These are phyloP conservation scores for Fusarium piperis DNA, from an alignment of 2,329 filamentous ascomycete species.

Conservation along the genomic window DNA sequence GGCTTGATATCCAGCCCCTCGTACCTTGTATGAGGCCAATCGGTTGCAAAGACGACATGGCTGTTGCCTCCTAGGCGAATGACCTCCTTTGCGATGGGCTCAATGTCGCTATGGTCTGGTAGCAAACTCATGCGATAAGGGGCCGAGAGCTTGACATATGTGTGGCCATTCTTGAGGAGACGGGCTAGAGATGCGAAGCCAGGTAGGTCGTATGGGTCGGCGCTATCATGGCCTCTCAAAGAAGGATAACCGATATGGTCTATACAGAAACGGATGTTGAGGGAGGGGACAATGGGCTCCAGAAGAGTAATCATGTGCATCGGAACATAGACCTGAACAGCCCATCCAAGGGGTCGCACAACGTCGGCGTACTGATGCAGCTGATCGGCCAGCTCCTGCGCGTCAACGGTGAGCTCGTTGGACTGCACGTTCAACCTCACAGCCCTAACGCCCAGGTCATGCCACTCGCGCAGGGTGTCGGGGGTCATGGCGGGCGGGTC, in stretches of 20 bases:
- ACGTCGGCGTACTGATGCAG: slow-evolving; percentile 60
- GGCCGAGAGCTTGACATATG: slow-evolving; percentile 68
- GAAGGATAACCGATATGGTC: slow-evolving; percentile 67
- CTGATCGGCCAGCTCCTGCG: slow-evolving; percentile 51
- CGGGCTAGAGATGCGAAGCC: slow-evolving; percentile 52
- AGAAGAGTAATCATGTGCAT: slow-evolving; percentile 60
- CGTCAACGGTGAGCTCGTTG: slow-evolving; percentile 53
- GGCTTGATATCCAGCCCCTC: slow-evolving; percentile 62
- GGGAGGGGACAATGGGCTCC: slow-evolving; percentile 56
- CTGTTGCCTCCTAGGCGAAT: slow-evolving; percentile 52
- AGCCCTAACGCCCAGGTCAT: slow-evolving; percentile 66
- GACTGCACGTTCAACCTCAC: slow-evolving; percentile 69
- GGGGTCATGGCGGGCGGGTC: slow-evolving; percentile 55
- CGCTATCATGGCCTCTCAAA: slow-evolving; percentile 42
- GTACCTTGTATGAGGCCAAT: slow-evolving; percentile 73
- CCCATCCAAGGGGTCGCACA: slow-evolving; percentile 63
- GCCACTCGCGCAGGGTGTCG: slow-evolving; percentile 60
- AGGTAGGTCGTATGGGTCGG: slow-evolving; percentile 34
- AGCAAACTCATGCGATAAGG: slow-evolving; percentile 64
- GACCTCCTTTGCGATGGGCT: slow-evolving; percentile 60
- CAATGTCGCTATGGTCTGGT: slow-evolving; percentile 54
- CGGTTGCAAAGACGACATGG: slow-evolving; percentile 66
- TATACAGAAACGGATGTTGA: slow-evolving; percentile 64
- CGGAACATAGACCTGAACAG: slow-evolving; percentile 66
- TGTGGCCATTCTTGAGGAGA: slow-evolving; percentile 58